Conservation (phyloP, 2,329 filamentous ascomycete species). For the Trichocomaceae sp. region DNA sequence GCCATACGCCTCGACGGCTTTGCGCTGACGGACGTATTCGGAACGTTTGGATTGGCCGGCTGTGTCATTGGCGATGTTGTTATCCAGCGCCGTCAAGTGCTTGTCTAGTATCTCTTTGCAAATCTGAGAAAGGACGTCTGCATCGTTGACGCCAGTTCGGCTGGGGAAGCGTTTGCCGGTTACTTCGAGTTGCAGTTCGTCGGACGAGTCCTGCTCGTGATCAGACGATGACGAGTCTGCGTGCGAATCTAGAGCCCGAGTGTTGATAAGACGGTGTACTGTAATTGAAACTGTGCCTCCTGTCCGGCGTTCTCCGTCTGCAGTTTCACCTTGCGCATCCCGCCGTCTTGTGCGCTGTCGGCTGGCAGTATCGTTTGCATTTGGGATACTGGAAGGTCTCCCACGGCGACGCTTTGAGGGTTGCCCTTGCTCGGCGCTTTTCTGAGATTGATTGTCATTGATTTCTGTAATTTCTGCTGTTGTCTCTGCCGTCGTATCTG, state of each 20-base stretch:
- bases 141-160: conserved; percentile 43
- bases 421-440: background rate
- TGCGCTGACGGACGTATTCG: conserved; percentile 40
- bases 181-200: conserved; percentile 21
- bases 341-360: conserved; percentile 6
- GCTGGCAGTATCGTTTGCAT: background rate
- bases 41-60: conserved; percentile 32
- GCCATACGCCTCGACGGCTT: conserved; percentile 44
- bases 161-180: conserved; percentile 33
- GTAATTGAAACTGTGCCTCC: conserved; percentile 36
- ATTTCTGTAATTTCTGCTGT: conserved; percentile 1
- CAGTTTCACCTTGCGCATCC: background rate
- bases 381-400: background rate
- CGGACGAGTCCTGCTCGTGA: conserved; percentile 18
- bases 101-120: conserved; percentile 46
- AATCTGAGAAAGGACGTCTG: conserved; percentile 47
- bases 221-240: conserved; percentile 15
- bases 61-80: conserved; percentile 33
- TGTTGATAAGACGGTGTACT: conserved; percentile 36
- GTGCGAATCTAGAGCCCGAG: conserved; percentile 23
- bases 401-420: conserved; percentile 9
- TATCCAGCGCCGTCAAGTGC: conserved; percentile 37
- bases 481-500: conserved; percentile 20
- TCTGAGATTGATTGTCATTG: background rate
- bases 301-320: background rate